Percentiles rank a stretch among this genome's conserved stretches.
Conservation (phyloP, 768 basidiomycete genomes). For the Lactarius hatsudake region DNA sequence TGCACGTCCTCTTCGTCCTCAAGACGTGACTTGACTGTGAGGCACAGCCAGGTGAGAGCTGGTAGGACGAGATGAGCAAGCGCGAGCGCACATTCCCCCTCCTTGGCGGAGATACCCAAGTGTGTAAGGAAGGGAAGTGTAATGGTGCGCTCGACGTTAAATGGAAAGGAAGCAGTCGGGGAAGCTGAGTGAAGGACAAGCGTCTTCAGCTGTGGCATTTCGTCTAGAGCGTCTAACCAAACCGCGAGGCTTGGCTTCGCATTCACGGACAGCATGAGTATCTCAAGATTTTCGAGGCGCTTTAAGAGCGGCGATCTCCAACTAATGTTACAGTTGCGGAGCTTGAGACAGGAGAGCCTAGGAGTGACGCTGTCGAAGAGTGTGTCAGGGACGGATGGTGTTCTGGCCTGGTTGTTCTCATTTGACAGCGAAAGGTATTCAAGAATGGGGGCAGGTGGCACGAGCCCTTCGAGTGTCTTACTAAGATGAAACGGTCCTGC, state of each 20-base stretch:
- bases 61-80: too few relatives aligned
- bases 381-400: too few relatives aligned
- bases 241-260: not conserved
- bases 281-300: slow-evolving; percentile 8
- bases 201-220: slow-evolving; percentile 8
- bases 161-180: not conserved
- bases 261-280: not conserved
- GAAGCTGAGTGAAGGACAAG: slow-evolving; percentile 7
- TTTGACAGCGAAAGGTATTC: not conserved
- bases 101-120: too few relatives aligned
- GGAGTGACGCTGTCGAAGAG: not conserved
- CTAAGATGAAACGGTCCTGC: not conserved
- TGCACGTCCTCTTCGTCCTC: too few relatives aligned
- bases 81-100: too few relatives aligned
- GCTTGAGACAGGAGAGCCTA: too few relatives aligned
- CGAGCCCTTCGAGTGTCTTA: not conserved
- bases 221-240: slow-evolving; percentile 19
- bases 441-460: not conserved
- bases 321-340: too few relatives aligned
- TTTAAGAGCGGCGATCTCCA: slow-evolving; percentile 8
- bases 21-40: too few relatives aligned
- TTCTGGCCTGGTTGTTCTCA: not conserved
- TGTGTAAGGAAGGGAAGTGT: too few relatives aligned
- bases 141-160: not conserved
- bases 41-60: too few relatives aligned